These are phyloP conservation scores for Crithidia bombi DNA, from an alignment of 208 protist genomes.

Conservation along the genomic window DNA sequence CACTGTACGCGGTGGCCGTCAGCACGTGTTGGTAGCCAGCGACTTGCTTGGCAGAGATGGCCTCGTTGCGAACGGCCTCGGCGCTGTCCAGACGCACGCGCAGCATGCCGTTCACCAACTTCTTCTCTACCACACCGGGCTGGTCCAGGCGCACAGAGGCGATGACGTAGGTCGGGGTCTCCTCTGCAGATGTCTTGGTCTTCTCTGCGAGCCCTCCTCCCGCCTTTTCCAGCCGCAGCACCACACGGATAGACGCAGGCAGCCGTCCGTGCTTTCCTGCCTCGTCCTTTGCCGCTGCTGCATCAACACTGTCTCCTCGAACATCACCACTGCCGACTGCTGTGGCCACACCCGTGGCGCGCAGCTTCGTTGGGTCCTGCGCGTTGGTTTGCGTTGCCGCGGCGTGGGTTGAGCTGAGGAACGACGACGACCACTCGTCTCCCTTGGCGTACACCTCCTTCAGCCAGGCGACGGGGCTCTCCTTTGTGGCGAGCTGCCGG, in stretches of 20 bases:
- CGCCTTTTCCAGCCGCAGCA: constrained; percentile 22
- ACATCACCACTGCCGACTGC: constrained; percentile 1
- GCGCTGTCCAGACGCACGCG: constrained; percentile 43
- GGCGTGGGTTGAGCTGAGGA: constrained; percentile 14
- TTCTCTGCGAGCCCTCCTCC: not conserved
- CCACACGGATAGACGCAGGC: constrained; percentile 26
- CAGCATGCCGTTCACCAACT: constrained; percentile 41
- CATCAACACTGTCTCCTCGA: not conserved
- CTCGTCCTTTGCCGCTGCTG: not conserved
- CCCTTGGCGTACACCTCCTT: constrained; percentile 36
- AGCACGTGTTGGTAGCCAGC: constrained; percentile 60
- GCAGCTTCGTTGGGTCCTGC: constrained; percentile 19
- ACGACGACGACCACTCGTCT: constrained; percentile 32
- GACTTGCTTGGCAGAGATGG: constrained; percentile 33
- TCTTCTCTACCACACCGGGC: constrained; percentile 37
- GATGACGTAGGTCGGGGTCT: constrained; percentile 15
- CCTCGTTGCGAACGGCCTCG: constrained; percentile 28
- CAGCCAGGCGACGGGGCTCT: constrained; percentile 44
- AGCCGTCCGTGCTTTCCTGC: not conserved
- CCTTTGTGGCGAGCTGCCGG: constrained; percentile 20
- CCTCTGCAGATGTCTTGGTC: not conserved
- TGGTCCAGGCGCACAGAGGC: constrained; percentile 40
- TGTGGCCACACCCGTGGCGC: constrained; percentile 23
- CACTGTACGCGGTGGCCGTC: constrained; percentile 68
- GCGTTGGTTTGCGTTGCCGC: constrained; percentile 13